phyloP scores from a whole-genome alignment of 768 basidiomycete species.

The Thelephora ganbajun region DNA sequence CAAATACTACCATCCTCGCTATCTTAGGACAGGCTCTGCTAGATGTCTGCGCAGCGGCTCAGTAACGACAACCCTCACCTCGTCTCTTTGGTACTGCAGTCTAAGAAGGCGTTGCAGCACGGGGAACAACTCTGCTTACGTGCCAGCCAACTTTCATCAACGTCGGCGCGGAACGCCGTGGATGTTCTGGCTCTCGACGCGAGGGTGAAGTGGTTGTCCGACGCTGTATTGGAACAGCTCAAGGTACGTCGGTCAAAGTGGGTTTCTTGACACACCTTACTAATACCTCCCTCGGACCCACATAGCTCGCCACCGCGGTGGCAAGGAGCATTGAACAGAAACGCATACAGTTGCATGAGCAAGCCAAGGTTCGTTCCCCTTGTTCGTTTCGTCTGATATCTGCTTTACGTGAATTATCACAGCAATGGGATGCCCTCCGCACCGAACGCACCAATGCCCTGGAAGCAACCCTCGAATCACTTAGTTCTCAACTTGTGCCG shows the following conservation, averaged over 20 bases:
- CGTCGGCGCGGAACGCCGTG: slow-evolving; percentile 50
- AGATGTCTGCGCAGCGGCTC: no score
- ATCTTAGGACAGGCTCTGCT: no score
- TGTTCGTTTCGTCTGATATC: background rate
- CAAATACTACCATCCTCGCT: no score
- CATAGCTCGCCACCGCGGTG: slow-evolving; percentile 55
- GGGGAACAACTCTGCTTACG: slow-evolving; percentile 63
- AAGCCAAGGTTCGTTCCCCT: slow-evolving; percentile 38
- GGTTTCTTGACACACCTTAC: background rate
- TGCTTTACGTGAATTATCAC: background rate
- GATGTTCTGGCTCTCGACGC: slow-evolving; percentile 71
- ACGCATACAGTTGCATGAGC: slow-evolving; percentile 41
- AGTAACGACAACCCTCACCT: slow-evolving; percentile 41
- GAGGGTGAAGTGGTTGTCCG: slow-evolving; percentile 64
- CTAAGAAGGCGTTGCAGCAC: slow-evolving; percentile 70
- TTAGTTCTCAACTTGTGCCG: slow-evolving; percentile 61
- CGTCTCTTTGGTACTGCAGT: slow-evolving; percentile 63
- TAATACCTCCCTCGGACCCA: background rate
- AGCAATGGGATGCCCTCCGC: slow-evolving; percentile 68
- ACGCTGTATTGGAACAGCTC: slow-evolving; percentile 64
- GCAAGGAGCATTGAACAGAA: slow-evolving; percentile 67
- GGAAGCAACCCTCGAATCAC: slow-evolving; percentile 56
- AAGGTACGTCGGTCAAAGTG: slow-evolving; percentile 30
- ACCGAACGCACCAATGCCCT: slow-evolving; percentile 45
- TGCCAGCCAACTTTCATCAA: slow-evolving; percentile 48